These are phyloP conservation scores for Cercospora janseana DNA, from an alignment of 2,329 filamentous ascomycete genomes.

Conservation along the genomic window DNA sequence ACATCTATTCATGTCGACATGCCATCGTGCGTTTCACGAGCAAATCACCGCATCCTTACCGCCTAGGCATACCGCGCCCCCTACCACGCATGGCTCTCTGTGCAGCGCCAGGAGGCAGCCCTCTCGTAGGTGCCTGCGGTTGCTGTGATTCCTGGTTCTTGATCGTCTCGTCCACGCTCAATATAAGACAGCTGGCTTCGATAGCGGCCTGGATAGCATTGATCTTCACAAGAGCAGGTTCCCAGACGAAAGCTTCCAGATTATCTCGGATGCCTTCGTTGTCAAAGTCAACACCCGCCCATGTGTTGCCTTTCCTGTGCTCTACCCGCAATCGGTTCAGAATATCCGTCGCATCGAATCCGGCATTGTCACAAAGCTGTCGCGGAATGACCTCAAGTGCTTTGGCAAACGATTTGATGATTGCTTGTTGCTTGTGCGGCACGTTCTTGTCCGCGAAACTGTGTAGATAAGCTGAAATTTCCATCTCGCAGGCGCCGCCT, in stretches of 20 bases:
- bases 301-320: constrained; percentile 87
- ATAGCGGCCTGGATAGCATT: constrained; percentile 96
- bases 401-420: constrained; percentile 97
- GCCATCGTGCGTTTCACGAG: background rate
- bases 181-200: constrained; percentile 90
- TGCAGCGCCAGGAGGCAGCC: constrained; percentile 64
- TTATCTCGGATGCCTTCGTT: constrained; percentile 92
- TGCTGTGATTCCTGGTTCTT: constrained; percentile 88
- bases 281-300: constrained; percentile 94
- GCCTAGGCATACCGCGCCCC: constrained; percentile 77
- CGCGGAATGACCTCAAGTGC: constrained; percentile 94
- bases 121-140: constrained; percentile 75
- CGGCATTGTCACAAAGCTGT: constrained; percentile 96
- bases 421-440: constrained; percentile 89
- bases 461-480: constrained; percentile 90
- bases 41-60: background rate
- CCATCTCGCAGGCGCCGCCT: constrained; percentile 94
- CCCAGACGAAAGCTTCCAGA: constrained; percentile 95
- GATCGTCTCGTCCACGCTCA: constrained; percentile 97
- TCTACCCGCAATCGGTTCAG: constrained; percentile 94
- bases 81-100: constrained; percentile 83
- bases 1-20: constrained; percentile 9
- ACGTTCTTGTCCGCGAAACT: constrained; percentile 89
- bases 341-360: constrained; percentile 97
- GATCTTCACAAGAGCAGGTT: constrained; percentile 91